phyloP scores from a whole-genome alignment of 2,329 filamentous ascomycete genomes.

The Cercospora zeina region DNA sequence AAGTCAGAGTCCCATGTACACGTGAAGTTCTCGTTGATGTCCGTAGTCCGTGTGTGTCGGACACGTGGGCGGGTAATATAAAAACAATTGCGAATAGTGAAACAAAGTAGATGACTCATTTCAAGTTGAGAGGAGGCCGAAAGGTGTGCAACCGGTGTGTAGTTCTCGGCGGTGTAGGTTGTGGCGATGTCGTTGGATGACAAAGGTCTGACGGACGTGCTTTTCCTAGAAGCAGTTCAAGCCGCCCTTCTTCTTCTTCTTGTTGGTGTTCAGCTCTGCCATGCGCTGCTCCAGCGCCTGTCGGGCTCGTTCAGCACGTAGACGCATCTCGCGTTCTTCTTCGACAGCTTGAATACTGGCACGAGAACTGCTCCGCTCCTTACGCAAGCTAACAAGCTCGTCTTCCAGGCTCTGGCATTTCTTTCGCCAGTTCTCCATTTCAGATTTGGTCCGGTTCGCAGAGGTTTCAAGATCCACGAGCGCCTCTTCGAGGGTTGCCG shows the following conservation, averaged over 20 bases:
- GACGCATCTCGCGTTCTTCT: conserved; percentile 89
- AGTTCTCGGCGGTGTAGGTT: conserved; percentile 9
- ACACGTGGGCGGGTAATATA: background rate
- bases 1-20: background rate
- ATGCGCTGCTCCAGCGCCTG: conserved; percentile 89
- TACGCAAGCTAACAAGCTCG: conserved; percentile 65
- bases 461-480: conserved; percentile 90
- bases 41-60: background rate
- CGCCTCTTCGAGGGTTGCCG: conserved; percentile 90
- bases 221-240: conserved; percentile 87
- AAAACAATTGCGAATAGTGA: conserved; percentile 3
- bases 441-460: conserved; percentile 85
- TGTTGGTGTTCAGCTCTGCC: conserved; percentile 73
- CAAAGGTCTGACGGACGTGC: conserved; percentile 23
- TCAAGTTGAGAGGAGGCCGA: conserved; percentile 12
- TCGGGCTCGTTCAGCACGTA: conserved; percentile 84
- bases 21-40: background rate
- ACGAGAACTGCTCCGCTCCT: conserved; percentile 58
- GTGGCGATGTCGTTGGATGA: conserved; percentile 23
- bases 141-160: conserved; percentile 6
- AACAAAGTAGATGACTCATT: background rate
- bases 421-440: conserved; percentile 88
- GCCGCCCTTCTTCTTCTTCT: conserved; percentile 85
- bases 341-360: conserved; percentile 84
- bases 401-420: conserved; percentile 74